These are phyloP conservation scores for Ceratocystis lukuohia DNA, from an alignment of 2,329 filamentous ascomycete species.

Conservation along the genomic window DNA sequence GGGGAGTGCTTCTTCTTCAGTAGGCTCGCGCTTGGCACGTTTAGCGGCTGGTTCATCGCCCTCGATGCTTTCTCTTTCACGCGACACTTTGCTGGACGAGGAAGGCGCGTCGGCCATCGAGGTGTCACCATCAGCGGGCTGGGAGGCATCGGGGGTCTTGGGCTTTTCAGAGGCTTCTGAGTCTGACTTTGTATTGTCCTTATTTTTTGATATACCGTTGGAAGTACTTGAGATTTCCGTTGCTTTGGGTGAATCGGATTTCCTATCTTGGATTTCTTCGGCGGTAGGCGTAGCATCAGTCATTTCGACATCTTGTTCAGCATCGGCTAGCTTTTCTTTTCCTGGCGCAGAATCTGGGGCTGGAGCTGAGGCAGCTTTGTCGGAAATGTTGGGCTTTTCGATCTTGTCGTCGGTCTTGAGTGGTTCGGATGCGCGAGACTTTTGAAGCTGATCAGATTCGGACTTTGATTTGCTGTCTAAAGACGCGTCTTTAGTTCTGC, in stretches of 20 bases:
- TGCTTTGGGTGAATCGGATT: not conserved
- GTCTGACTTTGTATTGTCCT: not conserved
- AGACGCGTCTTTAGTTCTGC: not conserved
- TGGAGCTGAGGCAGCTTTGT: not conserved
- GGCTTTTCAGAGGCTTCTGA: not conserved
- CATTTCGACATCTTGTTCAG: constrained; percentile 3
- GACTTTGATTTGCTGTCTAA: not conserved
- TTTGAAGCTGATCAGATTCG: not conserved
- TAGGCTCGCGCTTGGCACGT: constrained; percentile 59
- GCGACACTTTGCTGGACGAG: constrained; percentile 46
- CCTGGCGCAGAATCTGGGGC: not conserved
- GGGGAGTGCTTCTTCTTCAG: constrained; percentile 30
- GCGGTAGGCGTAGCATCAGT: not conserved
- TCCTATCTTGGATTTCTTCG: not conserved
- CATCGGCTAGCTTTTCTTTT: not conserved
- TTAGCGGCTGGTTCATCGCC: constrained; percentile 58
- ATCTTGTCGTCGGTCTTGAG: constrained; percentile 3
- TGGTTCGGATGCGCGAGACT: not conserved
- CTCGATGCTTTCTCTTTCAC: constrained; percentile 65
- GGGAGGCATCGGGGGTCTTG: constrained; percentile 17
- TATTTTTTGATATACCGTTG: not conserved
- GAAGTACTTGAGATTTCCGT: not conserved
- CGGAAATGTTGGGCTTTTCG: not conserved
- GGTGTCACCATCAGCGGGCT: constrained; percentile 23
- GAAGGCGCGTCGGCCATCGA: constrained; percentile 33